A percentile compares a stretch with the other conserved stretches of the same genome.
These are phyloP conservation scores for Cyberlindnera subsufficiens DNA, from an alignment of 805 yeast species.

Conservation along the genomic window DNA sequence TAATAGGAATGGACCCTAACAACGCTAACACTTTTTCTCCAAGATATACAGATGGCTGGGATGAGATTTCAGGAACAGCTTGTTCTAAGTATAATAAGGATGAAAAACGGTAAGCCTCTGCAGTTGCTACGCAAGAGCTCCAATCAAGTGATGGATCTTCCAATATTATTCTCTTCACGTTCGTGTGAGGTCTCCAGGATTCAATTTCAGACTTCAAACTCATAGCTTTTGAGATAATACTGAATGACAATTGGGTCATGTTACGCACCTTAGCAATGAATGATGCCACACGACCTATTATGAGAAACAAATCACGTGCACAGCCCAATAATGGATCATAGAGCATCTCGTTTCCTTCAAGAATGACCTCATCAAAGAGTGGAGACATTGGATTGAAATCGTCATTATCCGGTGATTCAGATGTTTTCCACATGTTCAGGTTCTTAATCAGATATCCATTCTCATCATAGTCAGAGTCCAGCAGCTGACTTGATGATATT, in stretches of 20 bases:
- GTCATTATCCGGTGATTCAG: neutral
- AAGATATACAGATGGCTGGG: constrained; percentile 43
- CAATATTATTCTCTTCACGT: constrained; percentile 27
- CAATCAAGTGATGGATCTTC: constrained; percentile 48
- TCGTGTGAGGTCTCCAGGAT: constrained; percentile 47
- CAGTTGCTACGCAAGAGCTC: constrained; percentile 58
- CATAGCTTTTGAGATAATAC: constrained; percentile 48
- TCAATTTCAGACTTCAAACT: constrained; percentile 46
- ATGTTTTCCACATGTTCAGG: constrained; percentile 5
- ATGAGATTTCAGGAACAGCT: constrained; percentile 65
- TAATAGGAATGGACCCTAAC: constrained; percentile 56
- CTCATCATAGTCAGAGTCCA: constrained; percentile 27
- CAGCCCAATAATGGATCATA: constrained; percentile 67
- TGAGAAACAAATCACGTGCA: constrained; percentile 56
- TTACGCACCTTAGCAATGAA: constrained; percentile 44
- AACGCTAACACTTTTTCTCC: constrained; percentile 57
- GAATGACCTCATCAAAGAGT: constrained; percentile 5
- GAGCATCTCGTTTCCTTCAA: neutral
- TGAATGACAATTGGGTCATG: constrained; percentile 35
- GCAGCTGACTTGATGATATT: constrained; percentile 47
- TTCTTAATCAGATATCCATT: constrained; percentile 10
- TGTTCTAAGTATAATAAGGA: constrained; percentile 57
- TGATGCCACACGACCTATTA: constrained; percentile 58
- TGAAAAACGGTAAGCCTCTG: constrained; percentile 62
- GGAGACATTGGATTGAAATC: constrained; percentile 1